Base-by-base conservation (phyloP, 441 rosid genomes). In the Pelargonium fulgidum region DNA sequence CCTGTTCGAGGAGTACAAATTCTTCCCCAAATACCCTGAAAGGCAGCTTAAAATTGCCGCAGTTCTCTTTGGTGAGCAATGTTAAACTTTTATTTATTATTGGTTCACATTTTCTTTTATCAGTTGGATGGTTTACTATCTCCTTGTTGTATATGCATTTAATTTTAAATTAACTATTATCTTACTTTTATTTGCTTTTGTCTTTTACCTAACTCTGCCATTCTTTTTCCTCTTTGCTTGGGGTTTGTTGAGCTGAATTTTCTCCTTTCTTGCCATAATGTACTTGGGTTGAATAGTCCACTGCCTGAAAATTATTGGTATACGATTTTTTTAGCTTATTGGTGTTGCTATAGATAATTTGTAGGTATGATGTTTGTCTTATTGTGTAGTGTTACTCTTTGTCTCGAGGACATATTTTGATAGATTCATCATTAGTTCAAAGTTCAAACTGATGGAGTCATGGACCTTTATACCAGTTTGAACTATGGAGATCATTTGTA, bases 1-100 rank as follows among this genome's bases (percentile, higher is more conserved):
- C 83, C 87, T 95, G 61, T 92, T 95, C 54, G 99, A 95, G 82
- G 99, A 95, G 75, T 92, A 95, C 80, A 89, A 83, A 13, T 95
- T 92, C 81, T 95, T 95, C 73, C 94, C 94, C 61, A 92, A 92
- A 78, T 95, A 92, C 84, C 98, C 99, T 6, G 99, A 95, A 80
- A 85, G 90, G 77, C 97, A 95, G 80, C 90, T 95, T 52, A 92
- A 82, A 84, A 88, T 89, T 73, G 96, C 99, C 63, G 94, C 99
- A 44, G 81, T 95, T 71, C 92, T 95, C 66, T 89, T 95, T 78
- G 99, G 99, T 95, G 80, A 86, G 98, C 62, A 8, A 0, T 24
- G 10, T 26, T 19, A 58, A 19, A 58, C 24, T 58, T 24, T 17
- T 17, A 11, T 56, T 22, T 56, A 56, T 17, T 58, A 58, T 58